A percentile compares a stretch with the other conserved stretches of the same genome.
These are phyloP conservation scores for Sporothrix curviconia DNA, from an alignment of 2,329 filamentous ascomycete species.

Conservation along the genomic window DNA sequence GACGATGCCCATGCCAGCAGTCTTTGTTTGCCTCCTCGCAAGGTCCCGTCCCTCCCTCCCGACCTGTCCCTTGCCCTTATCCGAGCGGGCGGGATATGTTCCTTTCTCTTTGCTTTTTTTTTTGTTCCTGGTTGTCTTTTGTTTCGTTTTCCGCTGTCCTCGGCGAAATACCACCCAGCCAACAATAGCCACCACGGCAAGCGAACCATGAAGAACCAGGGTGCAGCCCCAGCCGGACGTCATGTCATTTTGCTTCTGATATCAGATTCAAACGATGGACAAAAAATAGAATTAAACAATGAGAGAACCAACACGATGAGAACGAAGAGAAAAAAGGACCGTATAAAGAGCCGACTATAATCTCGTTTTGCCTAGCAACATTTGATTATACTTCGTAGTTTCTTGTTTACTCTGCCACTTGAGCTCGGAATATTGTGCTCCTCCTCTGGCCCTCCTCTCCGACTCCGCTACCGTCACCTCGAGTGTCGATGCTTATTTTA, in stretches of 20 bases:
- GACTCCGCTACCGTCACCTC: neutral
- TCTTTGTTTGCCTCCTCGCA: too few species aligned
- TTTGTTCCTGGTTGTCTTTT: neutral
- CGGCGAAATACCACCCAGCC: neutral
- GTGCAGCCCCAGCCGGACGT: neutral
- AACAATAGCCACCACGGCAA: neutral
- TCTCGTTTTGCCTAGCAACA: too few species aligned
- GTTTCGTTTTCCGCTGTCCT: neutral
- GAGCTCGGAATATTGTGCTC: neutral
- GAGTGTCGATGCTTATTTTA: slow-evolving; percentile 6
- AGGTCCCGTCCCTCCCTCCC: too few species aligned
- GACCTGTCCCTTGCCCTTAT: neutral
- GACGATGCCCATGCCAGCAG: neutral
- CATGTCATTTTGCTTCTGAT: slow-evolving; percentile 4
- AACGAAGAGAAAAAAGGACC: neutral
- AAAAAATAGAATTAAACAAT: too few species aligned
- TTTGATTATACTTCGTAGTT: neutral
- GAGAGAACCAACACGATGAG: too few species aligned
- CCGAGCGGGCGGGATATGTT: neutral
- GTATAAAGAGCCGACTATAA: neutral
- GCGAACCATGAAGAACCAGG: neutral
- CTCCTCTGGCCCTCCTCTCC: neutral
- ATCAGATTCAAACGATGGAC: neutral
- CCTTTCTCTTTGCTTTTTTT: neutral
- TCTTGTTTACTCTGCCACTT: neutral